phyloP scores from a whole-genome alignment of 495 filamentous ascomycete genomes.

The Cryomyces minteri region DNA sequence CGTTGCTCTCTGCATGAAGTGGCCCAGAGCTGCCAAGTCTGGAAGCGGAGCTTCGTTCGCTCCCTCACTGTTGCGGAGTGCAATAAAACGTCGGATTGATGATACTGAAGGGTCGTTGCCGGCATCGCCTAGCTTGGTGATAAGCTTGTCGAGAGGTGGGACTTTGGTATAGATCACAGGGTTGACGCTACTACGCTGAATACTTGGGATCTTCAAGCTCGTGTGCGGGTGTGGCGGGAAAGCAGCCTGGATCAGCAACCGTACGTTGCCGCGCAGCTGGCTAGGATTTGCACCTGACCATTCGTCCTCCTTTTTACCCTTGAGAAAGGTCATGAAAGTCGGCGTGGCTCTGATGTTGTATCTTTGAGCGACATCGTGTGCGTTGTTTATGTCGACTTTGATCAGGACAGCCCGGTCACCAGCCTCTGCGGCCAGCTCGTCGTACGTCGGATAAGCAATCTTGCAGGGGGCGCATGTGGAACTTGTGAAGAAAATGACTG shows the following conservation, averaged over 20 bases:
- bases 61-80: conserved; percentile 27
- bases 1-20: conserved; percentile 31
- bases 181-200: conserved; percentile 41
- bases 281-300: conserved; percentile 63
- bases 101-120: conserved; percentile 34
- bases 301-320: conserved; percentile 53
- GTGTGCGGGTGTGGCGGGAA: conserved; percentile 62
- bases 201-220: conserved; percentile 44
- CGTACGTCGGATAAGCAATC: conserved; percentile 64
- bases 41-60: conserved; percentile 43
- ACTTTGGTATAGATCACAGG: conserved; percentile 60
- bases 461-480: conserved; percentile 76
- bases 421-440: conserved; percentile 57
- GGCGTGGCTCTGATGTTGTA: conserved; percentile 65
- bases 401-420: conserved; percentile 54
- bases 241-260: conserved; percentile 56
- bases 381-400: conserved; percentile 61
- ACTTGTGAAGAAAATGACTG: conserved; percentile 85
- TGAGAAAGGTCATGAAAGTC: conserved; percentile 78
- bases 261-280: conserved; percentile 52
- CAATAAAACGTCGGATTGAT: conserved; percentile 14
- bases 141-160: conserved; percentile 69
- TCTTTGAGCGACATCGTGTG: conserved; percentile 42
- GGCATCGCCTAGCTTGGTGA: conserved; percentile 47
- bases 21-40: conserved; percentile 33